Evolutionary conservation across 805 yeast species (phyloP).

Genomic region (Candida pseudoglaebosa): DNA sequence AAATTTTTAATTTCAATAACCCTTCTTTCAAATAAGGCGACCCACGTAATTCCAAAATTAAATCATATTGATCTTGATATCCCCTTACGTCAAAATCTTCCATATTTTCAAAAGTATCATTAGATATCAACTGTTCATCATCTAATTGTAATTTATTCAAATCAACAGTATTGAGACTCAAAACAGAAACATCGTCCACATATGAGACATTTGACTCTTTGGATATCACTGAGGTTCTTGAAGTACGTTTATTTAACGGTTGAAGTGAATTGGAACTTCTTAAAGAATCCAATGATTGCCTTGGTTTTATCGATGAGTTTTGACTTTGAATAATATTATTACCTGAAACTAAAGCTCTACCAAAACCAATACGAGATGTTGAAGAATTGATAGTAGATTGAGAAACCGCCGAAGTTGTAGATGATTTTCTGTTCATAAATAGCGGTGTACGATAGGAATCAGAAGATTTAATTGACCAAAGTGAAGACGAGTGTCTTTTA

Average conservation of each 20-base stretch:
- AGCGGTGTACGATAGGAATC: constrained; percentile 22
- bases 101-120: constrained; percentile 16
- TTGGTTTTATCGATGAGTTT: too few species aligned
- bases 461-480: constrained; percentile 34
- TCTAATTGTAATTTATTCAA: constrained; percentile 12
- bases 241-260: constrained; percentile 26
- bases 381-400: constrained; percentile 16
- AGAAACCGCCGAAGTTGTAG: constrained; percentile 27
- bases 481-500: constrained; percentile 27
- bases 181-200: constrained; percentile 31
- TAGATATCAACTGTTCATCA: constrained; percentile 10
- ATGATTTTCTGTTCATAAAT: constrained; percentile 26
- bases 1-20: constrained; percentile 41
- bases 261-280: constrained; percentile 9
- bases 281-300: constrained; percentile 27
- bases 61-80: constrained; percentile 50
- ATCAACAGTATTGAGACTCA: constrained; percentile 34
- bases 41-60: constrained; percentile 60
- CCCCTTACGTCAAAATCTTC: constrained; percentile 38
- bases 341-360: constrained; percentile 37
- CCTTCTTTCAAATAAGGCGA: constrained; percentile 83
- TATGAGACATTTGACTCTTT: constrained; percentile 22
- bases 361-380: constrained; percentile 33
- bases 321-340: constrained; percentile 19
- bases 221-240: constrained; percentile 31